Percentiles rank a stretch among this genome's conserved stretches.
phyloP scores from a whole-genome alignment of 2,329 filamentous ascomycete genomes.

The Phyllosticta citribraziliensis region DNA sequence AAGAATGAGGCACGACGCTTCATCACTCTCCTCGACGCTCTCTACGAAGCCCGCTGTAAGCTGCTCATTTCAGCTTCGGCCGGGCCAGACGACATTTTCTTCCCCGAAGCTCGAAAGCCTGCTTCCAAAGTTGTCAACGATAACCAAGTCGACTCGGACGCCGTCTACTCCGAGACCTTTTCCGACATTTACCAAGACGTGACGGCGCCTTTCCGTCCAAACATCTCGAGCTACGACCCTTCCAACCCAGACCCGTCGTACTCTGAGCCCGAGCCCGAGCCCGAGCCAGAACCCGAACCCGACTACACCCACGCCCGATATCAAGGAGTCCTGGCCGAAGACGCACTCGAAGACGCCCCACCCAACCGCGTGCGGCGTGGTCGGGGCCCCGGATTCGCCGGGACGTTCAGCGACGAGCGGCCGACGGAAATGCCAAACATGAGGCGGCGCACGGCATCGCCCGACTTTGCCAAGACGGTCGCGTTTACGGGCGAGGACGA shows the following conservation, averaged over 20 bases:
- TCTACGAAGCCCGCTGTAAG: slow-evolving; percentile 75
- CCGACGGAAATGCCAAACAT: not conserved
- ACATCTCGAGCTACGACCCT: slow-evolving; percentile 55
- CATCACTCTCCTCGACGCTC: slow-evolving; percentile 69
- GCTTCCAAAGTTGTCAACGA: slow-evolving; percentile 12
- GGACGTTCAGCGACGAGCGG: slow-evolving; percentile 21
- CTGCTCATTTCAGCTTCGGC: slow-evolving; percentile 58
- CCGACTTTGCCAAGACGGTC: slow-evolving; percentile 57
- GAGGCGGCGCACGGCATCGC: slow-evolving; percentile 15
- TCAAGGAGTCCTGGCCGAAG: slow-evolving; percentile 28
- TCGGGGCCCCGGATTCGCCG: slow-evolving; percentile 11
- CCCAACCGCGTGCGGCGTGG: slow-evolving; percentile 31
- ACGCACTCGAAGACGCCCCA: slow-evolving; percentile 41
- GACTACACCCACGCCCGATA: slow-evolving; percentile 28
- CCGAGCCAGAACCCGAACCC: slow-evolving; percentile 13
- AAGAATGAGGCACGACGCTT: slow-evolving; percentile 76
- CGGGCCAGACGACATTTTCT: slow-evolving; percentile 66
- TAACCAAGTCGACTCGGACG: slow-evolving; percentile 31
- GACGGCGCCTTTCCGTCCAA: slow-evolving; percentile 67
- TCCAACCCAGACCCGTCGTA: slow-evolving; percentile 13
- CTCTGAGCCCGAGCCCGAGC: not conserved
- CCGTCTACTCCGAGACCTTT: slow-evolving; percentile 55
- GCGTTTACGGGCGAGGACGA: slow-evolving; percentile 75
- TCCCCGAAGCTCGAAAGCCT: slow-evolving; percentile 46
- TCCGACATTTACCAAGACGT: slow-evolving; percentile 71